Conservation (phyloP, 1,139 yeast genomes). For the Blastobotrys proliferans region DNA sequence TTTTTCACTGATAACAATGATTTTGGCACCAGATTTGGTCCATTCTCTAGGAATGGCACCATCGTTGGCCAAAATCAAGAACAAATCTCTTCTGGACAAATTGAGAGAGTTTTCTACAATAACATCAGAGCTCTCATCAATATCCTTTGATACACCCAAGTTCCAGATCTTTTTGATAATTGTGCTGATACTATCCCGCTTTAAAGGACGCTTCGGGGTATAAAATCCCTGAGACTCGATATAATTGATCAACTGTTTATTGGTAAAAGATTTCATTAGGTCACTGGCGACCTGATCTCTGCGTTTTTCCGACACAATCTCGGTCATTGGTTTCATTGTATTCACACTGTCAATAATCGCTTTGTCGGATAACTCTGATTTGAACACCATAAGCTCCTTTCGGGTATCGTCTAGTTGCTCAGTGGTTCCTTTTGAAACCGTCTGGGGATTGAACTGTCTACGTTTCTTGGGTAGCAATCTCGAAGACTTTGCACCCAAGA, state of each 20-base stretch:
- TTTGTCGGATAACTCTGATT: slow-evolving; percentile 30
- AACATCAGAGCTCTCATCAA: slow-evolving; percentile 40
- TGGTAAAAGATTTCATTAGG: slow-evolving; percentile 32
- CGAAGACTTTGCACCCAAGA: slow-evolving; percentile 28
- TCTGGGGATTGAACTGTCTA: slow-evolving; percentile 10
- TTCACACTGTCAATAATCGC: slow-evolving; percentile 32
- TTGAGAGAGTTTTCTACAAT: slow-evolving; percentile 39
- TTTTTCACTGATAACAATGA: slow-evolving; percentile 42
- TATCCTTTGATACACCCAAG: slow-evolving; percentile 32
- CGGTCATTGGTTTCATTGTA: slow-evolving; percentile 31
- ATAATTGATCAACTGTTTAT: slow-evolving; percentile 34
- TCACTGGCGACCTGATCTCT: slow-evolving; percentile 32
- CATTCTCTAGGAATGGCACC: slow-evolving; percentile 48
- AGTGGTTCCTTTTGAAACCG: not conserved
- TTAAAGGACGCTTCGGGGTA: not conserved
- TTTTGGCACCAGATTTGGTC: slow-evolving; percentile 53
- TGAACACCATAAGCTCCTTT: slow-evolving; percentile 35
- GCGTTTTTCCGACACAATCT: slow-evolving; percentile 30
- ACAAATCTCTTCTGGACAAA: slow-evolving; percentile 44
- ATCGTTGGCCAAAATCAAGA: slow-evolving; percentile 46
- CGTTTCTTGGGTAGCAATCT: slow-evolving; percentile 25
- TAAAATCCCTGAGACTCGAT: not conserved
- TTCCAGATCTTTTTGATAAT: slow-evolving; percentile 44
- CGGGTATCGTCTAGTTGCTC: slow-evolving; percentile 25
- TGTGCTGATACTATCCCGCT: slow-evolving; percentile 16